A percentile compares a stretch with the other conserved stretches of the same genome.
Conservation (phyloP, 176 grass and related monocot species). For the Carex myosuroides region DNA sequence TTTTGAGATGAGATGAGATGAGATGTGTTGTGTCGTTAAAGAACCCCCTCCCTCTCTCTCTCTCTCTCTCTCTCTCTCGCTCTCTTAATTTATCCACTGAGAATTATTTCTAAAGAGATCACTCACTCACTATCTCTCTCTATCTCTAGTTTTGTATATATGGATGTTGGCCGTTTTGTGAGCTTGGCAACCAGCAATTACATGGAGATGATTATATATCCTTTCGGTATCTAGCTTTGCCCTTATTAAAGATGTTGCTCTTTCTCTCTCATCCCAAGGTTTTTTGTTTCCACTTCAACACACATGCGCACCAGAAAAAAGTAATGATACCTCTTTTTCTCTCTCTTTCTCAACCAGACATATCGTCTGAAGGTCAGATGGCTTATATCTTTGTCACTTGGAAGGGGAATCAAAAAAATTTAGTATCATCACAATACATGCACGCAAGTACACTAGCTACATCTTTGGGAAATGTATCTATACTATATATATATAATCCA, state of each 20-base stretch:
- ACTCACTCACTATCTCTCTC: neutral
- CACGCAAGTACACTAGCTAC: neutral
- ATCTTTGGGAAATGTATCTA: neutral
- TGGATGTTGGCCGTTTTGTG: conserved; percentile 6
- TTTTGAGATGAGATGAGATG: neutral
- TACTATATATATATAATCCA: neutral
- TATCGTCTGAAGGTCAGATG: conserved; percentile 11
- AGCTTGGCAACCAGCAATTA: conserved; percentile 24
- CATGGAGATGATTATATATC: conserved; percentile 29
- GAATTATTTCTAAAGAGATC: too few relatives aligned
- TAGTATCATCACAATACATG: conserved; percentile 15
- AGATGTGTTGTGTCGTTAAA: neutral
- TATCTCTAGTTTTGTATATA: conserved; percentile 3
- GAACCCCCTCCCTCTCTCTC: too few relatives aligned
- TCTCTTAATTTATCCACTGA: neutral
- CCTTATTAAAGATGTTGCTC: conserved; percentile 11
- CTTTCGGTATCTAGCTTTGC: neutral
- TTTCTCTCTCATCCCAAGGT: conserved; percentile 27
- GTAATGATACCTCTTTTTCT: conserved; percentile 27
- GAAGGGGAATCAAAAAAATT: conserved; percentile 19
- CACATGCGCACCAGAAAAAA: conserved; percentile 22
- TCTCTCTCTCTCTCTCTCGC: too few relatives aligned
- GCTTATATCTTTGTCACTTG: conserved; percentile 43
- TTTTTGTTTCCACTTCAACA: conserved; percentile 18
- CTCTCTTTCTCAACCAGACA: neutral